Evolutionary conservation across 345 rosid species (phyloP).

Genomic region (Microthlaspi erraticum): DNA sequence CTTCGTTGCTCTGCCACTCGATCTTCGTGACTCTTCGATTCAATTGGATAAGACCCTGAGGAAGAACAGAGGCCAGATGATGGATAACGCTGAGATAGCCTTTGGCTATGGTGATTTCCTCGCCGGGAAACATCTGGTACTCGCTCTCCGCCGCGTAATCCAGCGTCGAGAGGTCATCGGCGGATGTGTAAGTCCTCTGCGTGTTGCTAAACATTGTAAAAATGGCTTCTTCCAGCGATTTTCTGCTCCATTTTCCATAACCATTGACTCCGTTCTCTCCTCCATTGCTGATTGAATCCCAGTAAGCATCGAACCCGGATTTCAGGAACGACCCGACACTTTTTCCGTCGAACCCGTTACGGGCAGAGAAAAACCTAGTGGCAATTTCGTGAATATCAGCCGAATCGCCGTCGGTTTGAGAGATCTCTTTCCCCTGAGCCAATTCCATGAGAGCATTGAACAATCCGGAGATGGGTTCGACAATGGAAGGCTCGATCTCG

Average conservation of each 20-base stretch:
- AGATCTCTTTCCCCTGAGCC: constrained; percentile 64
- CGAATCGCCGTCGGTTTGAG: constrained; percentile 33
- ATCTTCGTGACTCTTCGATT: constrained; percentile 66
- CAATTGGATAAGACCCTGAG: constrained; percentile 68
- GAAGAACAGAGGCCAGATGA: constrained; percentile 77
- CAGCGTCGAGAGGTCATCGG: constrained; percentile 71
- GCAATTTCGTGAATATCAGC: constrained; percentile 50
- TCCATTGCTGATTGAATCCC: constrained; percentile 48
- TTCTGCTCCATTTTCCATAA: constrained; percentile 60
- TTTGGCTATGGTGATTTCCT: constrained; percentile 95
- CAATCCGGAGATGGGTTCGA: constrained; percentile 60
- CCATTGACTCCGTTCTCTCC: constrained; percentile 44
- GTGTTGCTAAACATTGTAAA: constrained; percentile 74
- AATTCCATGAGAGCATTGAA: constrained; percentile 82
- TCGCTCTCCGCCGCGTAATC: constrained; percentile 88
- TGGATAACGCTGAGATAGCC: constrained; percentile 75
- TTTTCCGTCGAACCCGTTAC: constrained; percentile 29
- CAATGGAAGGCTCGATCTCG: constrained; percentile 53
- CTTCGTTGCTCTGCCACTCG: constrained; percentile 66
- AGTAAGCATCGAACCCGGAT: constrained; percentile 61
- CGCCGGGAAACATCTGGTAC: constrained; percentile 89
- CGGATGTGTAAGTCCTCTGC: constrained; percentile 92
- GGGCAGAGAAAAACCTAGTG: constrained; percentile 40
- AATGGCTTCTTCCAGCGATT: constrained; percentile 67
- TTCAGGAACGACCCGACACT: constrained; percentile 75